phyloP scores from a whole-genome alignment of 1,284 basidiomycete genomes.

The Puccinia brachypodii region DNA sequence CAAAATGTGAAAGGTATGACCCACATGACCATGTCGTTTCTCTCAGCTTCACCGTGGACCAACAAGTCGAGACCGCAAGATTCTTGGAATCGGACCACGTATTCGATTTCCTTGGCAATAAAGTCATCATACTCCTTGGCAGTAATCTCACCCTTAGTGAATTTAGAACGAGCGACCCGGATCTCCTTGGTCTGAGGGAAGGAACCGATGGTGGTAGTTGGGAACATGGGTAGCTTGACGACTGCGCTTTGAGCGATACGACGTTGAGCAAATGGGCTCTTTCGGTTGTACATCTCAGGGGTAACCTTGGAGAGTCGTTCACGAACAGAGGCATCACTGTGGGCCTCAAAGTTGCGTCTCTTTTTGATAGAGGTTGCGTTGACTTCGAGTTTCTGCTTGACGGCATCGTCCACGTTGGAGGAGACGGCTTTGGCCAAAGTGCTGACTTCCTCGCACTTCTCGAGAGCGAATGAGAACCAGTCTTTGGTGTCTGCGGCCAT shows the following conservation, averaged over 20 bases:
- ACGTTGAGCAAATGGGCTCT: conserved; percentile 84
- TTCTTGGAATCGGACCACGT: conserved; percentile 95
- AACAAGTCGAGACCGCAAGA: conserved; percentile 91
- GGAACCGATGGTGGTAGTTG: conserved; percentile 97
- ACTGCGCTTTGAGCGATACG: conserved; percentile 85
- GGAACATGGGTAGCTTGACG: conserved; percentile 92
- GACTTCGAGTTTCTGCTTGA: conserved; percentile 70
- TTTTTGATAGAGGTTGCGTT: conserved; percentile 91
- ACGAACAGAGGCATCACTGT: conserved; percentile 91
- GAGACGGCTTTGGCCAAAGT: conserved; percentile 79
- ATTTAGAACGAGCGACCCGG: conserved; percentile 88
- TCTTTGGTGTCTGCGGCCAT: conserved; percentile 86
- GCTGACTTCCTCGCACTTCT: conserved; percentile 92
- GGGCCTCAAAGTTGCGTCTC: conserved; percentile 92
- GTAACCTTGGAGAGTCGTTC: conserved; percentile 93
- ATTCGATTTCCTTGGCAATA: conserved; percentile 97
- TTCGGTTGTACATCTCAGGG: conserved; percentile 81
- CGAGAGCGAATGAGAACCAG: conserved; percentile 98
- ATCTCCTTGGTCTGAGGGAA: conserved; percentile 91
- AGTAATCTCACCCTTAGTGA: conserved; percentile 88
- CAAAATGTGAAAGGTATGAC: not conserved
- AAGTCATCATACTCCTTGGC: conserved; percentile 90
- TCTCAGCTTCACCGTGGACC: conserved; percentile 91
- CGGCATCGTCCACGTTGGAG: conserved; percentile 61
- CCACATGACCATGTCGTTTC: conserved; percentile 60